phyloP scores from a whole-genome alignment of 139 green algal genomes.

The Picochlorum sp. region DNA sequence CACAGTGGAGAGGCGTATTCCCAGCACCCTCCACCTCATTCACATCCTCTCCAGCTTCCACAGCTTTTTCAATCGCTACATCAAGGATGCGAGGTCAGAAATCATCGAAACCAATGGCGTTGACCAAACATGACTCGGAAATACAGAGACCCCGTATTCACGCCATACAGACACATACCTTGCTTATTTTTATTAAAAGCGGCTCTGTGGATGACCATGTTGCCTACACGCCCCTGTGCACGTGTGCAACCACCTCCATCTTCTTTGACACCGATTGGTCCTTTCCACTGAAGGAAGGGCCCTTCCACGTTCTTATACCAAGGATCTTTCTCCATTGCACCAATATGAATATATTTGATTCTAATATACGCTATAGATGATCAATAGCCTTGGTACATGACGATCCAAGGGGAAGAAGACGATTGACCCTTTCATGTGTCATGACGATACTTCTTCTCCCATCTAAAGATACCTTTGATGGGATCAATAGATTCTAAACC shows the following conservation, averaged over 20 bases:
- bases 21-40: conserved; percentile 91
- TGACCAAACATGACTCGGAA: not conserved
- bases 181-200: conserved; percentile 56
- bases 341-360: not conserved
- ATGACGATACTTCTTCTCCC: no score
- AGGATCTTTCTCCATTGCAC: conserved; percentile 62
- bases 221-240: conserved; percentile 64
- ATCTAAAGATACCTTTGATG: no score
- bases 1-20: conserved; percentile 77
- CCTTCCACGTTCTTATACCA: conserved; percentile 70
- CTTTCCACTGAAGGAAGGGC: conserved; percentile 59
- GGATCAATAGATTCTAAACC: not conserved
- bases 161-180: conserved; percentile 23
- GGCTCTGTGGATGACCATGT: conserved; percentile 74
- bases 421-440: no score
- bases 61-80: conserved; percentile 46
- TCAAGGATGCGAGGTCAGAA: not conserved
- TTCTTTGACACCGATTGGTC: conserved; percentile 71
- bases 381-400: not conserved
- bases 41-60: conserved; percentile 60
- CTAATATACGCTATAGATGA: no score
- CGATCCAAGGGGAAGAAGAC: no score
- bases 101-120: not conserved
- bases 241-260: conserved; percentile 78
- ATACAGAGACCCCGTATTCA: not conserved